Evolutionary conservation across 371 early-diverging fungal species (phyloP), one percentile per base, ranked within the genome.

Genomic region (Chytridiales sp.): DNA sequence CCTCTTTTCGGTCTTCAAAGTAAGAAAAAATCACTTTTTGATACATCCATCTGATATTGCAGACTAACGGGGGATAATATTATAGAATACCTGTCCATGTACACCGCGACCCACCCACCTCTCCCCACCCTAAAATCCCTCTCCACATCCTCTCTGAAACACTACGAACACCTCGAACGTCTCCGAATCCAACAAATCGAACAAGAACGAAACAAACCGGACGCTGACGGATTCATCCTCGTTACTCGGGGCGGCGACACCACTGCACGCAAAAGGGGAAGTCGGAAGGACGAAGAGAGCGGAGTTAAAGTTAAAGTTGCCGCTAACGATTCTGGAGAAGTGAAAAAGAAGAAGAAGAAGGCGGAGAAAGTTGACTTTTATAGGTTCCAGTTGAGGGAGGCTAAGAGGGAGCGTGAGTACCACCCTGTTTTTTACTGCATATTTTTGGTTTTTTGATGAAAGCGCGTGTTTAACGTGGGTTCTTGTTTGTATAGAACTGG

Each of bases 211-310:
- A 92, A 92, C 64, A 76, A 85, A 64, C 89, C 92, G 66, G 97
- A 96, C 59, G 94, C 87, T n/a, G 97, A 96, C 72, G 97, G 97
- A 8, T 96, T 95, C 66, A 81, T 92, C 9, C 78, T 85, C 1
- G 97, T 96, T 17, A 84, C 87, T 1, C 80, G 69, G 3, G 61
- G 61, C 31, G n/a, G 44, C 44, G 30, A 11, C 21, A 17, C 44
- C 27, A 43, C 32, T 24, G 11, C 39, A 34, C 31, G 50, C 30
- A 6, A 49, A 41, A 76, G 82, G 6, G 86, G 84, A 24, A 79
- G 82, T 44, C 67, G 75, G 17, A 83, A 80, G 26, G 68, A 72
- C 3, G 79, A 84, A 51, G 76, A 79, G 5, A 88, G 85, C 59
- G 87, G 86, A 17, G 67, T 48, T 17, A 74, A 67, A 30, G 67